A percentile compares a stretch with the other conserved stretches of the same genome.
phyloP scores from a whole-genome alignment of 345 rosid genomes.

The Rhodamnia argentea region DNA sequence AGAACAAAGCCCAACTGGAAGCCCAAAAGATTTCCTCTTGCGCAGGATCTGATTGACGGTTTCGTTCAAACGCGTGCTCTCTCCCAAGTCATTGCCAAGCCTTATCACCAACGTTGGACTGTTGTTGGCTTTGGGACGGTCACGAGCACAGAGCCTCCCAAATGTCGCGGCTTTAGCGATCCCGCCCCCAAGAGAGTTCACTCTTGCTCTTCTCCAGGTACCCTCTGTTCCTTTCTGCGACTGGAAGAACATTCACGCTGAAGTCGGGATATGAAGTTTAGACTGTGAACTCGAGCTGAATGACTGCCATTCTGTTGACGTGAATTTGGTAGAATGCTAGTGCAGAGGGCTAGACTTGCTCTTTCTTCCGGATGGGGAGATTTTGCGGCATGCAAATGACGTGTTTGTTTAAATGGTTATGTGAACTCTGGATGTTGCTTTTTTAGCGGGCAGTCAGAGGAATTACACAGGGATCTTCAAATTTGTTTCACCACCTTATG shows the following conservation, averaged over 20 bases:
- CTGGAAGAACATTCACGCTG: background rate
- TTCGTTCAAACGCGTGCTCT: background rate
- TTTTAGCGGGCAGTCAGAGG: background rate
- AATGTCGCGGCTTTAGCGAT: background rate
- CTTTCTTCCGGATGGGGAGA: background rate
- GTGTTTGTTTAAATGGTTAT: background rate
- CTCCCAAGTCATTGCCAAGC: background rate
- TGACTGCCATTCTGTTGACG: background rate
- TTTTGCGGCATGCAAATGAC: background rate
- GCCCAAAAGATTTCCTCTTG: background rate
- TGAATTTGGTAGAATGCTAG: background rate
- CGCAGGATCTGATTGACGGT: background rate
- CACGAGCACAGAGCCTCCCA: background rate
- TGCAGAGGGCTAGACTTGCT: background rate
- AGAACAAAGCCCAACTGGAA: background rate
- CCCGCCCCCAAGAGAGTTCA: background rate
- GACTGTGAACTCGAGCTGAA: background rate
- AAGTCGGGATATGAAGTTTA: background rate
- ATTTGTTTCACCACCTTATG: background rate
- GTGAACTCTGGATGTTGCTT: background rate
- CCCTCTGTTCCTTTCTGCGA: background rate
- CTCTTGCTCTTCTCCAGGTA: background rate
- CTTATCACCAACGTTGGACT: background rate
- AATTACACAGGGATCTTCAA: background rate
- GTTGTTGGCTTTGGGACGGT: background rate